Conservation (phyloP, 495 filamentous ascomycete species). For the Penicillium waksmanii region DNA sequence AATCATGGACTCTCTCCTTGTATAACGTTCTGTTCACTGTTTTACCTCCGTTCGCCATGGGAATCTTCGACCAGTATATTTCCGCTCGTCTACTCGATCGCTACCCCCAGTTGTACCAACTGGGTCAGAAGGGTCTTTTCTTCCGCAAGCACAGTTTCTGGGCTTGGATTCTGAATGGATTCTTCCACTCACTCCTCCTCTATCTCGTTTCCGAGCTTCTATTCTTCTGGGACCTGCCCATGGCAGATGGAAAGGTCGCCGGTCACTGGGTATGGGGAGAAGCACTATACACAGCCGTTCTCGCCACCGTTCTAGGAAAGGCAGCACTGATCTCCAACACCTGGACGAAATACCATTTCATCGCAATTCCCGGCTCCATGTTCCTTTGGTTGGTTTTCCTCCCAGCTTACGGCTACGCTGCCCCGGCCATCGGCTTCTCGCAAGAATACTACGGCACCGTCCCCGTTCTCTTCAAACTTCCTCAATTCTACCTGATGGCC, state of each 20-base stretch:
- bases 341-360: constrained; percentile 98
- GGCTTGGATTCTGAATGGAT: constrained; percentile 89
- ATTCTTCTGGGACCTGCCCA: constrained; percentile 75
- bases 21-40: constrained; percentile 99
- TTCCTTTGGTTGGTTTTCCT: constrained; percentile 89
- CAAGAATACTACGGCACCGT: constrained; percentile 85
- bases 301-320: constrained; percentile 92
- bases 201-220: constrained; percentile 85
- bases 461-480: constrained; percentile 75
- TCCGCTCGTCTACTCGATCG: constrained; percentile 94
- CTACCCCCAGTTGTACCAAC: constrained; percentile 94
- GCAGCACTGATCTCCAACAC: constrained; percentile 93
- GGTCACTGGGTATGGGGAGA: constrained; percentile 99
- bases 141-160: constrained; percentile 92
- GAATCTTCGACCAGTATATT: constrained; percentile 98
- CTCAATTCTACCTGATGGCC: constrained; percentile 88
- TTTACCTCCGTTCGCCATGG: constrained; percentile 90
- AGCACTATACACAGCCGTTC: constrained; percentile 84
- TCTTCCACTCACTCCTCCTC: constrained; percentile 92
- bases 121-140: constrained; percentile 89
- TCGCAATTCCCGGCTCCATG: constrained; percentile 94
- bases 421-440: constrained; percentile 81
- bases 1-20: constrained; percentile 98
- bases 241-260: constrained; percentile 73
- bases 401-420: constrained; percentile 86